phyloP scores from a whole-genome alignment of 164 flowering plant genomes.

The Liriodendron chinense region DNA sequence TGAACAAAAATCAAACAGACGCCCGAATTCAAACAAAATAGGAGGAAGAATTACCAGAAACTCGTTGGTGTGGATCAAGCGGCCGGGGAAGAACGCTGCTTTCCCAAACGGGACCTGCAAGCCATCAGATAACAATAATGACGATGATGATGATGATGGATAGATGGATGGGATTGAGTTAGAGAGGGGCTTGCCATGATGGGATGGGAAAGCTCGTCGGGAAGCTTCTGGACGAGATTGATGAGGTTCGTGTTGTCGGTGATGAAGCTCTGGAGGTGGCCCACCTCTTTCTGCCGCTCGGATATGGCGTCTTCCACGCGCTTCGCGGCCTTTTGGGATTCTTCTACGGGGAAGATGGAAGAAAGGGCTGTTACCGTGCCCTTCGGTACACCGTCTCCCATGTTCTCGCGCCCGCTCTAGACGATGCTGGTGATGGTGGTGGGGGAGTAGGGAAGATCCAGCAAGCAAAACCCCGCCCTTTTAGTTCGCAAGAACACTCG shows the following conservation, averaged over 20 bases:
- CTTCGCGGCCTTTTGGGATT: slow-evolving; percentile 59
- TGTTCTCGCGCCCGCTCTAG: background rate
- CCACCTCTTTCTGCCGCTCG: slow-evolving; percentile 44
- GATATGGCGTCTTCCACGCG: slow-evolving; percentile 49
- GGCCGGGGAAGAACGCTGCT: slow-evolving; percentile 89
- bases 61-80: slow-evolving; percentile 83
- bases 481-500: no score
- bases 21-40: no score
- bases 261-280: slow-evolving; percentile 42
- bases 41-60: slow-evolving; percentile 38
- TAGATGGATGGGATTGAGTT: background rate
- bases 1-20: no score
- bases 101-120: slow-evolving; percentile 88
- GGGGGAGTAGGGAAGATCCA: no score
- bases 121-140: background rate
- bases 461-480: no score
- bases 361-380: slow-evolving; percentile 72
- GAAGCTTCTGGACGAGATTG: slow-evolving; percentile 73
- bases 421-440: no score
- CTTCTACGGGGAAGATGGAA: slow-evolving; percentile 57
- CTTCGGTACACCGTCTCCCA: slow-evolving; percentile 23
- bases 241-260: slow-evolving; percentile 59
- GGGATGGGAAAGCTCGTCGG: slow-evolving; percentile 76
- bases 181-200: slow-evolving; percentile 49
- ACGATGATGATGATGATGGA: background rate